phyloP scores from a whole-genome alignment of 805 yeast species.

The Yarrowia porcina region DNA sequence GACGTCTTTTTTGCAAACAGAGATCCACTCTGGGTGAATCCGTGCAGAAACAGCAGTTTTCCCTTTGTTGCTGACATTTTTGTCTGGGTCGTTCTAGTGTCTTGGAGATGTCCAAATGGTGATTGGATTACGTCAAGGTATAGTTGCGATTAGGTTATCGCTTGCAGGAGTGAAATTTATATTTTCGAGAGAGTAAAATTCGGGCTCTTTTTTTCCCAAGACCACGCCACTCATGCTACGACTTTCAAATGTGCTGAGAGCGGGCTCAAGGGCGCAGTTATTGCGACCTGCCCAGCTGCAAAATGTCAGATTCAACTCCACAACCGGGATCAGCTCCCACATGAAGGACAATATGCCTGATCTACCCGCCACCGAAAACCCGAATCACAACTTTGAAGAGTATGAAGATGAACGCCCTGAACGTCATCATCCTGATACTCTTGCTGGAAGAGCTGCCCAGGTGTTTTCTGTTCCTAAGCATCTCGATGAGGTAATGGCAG shows the following conservation, averaged over 20 bases:
- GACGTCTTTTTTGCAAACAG: constrained; percentile 85
- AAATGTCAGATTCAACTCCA: not conserved
- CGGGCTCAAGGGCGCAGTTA: not conserved
- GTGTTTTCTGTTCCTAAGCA: constrained; percentile 2
- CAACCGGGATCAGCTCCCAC: not conserved
- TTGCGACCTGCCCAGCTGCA: too few relatives aligned
- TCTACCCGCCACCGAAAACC: not conserved
- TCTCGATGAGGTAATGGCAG: not conserved
- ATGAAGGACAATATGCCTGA: not conserved
- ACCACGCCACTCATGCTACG: not conserved
- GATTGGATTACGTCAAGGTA: not conserved
- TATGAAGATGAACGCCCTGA: not conserved
- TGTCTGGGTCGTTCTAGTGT: not conserved
- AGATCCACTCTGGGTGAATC: constrained; percentile 77
- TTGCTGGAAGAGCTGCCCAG: not conserved
- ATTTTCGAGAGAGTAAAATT: not conserved
- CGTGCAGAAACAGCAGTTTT: constrained; percentile 82
- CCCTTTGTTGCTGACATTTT: constrained; percentile 18
- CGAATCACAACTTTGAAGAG: not conserved
- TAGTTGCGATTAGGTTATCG: not conserved
- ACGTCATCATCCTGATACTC: constrained; percentile 12
- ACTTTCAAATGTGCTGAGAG: not conserved
- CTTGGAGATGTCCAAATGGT: not conserved
- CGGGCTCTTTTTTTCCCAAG: not conserved
- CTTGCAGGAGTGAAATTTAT: not conserved